These are phyloP conservation scores for Antrodiella citrinella DNA, from an alignment of 768 basidiomycete species.

Conservation along the genomic window DNA sequence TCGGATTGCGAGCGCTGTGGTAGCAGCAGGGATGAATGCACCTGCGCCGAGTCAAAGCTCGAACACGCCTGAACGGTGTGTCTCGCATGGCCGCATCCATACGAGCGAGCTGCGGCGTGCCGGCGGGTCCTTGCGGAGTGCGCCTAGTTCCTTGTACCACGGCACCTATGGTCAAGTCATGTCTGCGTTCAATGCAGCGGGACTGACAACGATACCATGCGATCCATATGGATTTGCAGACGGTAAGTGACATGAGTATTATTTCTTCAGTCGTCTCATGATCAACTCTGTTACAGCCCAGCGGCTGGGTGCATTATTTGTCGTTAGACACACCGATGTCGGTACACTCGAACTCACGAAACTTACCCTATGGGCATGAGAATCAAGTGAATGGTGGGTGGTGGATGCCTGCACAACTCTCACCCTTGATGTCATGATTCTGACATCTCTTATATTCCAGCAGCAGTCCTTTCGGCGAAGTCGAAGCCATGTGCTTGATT, in stretches of 20 bases:
- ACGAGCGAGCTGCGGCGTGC: conserved; percentile 5
- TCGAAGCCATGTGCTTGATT: no score
- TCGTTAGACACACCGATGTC: conserved; percentile 22
- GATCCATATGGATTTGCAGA: conserved; percentile 21
- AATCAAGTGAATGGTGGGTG: no score
- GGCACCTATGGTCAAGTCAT: conserved; percentile 37
- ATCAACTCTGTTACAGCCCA: conserved; percentile 24
- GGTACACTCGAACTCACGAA: conserved; percentile 30
- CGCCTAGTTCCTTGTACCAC: conserved; percentile 28
- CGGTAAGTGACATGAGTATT: conserved; percentile 21
- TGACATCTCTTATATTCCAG: no score
- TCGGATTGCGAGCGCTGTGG: conserved; percentile 29
- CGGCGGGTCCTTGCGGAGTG: conserved; percentile 3
- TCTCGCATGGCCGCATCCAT: conserved; percentile 13
- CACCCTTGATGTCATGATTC: no score
- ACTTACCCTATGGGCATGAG: conserved; percentile 35
- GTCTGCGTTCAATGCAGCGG: conserved; percentile 29
- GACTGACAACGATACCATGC: conserved; percentile 27
- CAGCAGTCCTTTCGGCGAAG: no score
- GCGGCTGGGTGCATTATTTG: conserved; percentile 33
- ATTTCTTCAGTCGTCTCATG: no score
- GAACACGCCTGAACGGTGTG: conserved; percentile 12
- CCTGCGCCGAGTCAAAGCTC: conserved; percentile 14
- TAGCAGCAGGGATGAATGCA: conserved; percentile 32
- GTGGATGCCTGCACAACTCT: no score